A percentile compares a stretch with the other conserved stretches of the same genome.
Conservation (phyloP, 2,329 filamentous ascomycete species). For the Byssoonygena ceratinophila region DNA sequence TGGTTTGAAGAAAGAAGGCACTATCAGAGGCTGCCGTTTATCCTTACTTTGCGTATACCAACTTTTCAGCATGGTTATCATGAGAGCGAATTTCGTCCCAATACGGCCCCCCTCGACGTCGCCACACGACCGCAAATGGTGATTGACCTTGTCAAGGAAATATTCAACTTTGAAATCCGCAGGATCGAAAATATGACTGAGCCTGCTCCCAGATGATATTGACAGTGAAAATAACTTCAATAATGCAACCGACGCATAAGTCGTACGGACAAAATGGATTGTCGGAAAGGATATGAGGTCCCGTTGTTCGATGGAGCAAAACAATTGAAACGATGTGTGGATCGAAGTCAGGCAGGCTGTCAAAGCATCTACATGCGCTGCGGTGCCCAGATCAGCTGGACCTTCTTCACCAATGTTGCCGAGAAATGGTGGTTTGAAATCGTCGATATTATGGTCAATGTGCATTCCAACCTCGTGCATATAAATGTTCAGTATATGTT, state of each 20-base stretch:
- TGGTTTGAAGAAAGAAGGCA: conserved; percentile 16
- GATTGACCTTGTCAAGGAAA: conserved; percentile 60
- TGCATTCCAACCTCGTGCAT: conserved; percentile 68
- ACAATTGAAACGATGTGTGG: conserved; percentile 55
- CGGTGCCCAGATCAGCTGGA: conserved; percentile 34
- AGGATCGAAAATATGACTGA: conserved; percentile 59
- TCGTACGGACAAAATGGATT: conserved; percentile 59
- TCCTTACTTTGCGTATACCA: conserved; percentile 52
- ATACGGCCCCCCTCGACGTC: conserved; percentile 54
- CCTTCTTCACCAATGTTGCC: conserved; percentile 35
- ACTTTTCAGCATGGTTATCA: conserved; percentile 57
- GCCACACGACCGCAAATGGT: conserved; percentile 55
- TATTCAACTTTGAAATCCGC: conserved; percentile 55
- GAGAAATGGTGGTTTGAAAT: conserved; percentile 39
- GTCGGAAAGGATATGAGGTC: conserved; percentile 57
- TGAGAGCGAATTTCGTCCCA: conserved; percentile 59
- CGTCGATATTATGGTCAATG: conserved; percentile 48
- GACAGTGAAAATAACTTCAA: conserved; percentile 65
- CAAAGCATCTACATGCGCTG: conserved; percentile 56
- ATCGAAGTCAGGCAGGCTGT: conserved; percentile 57
- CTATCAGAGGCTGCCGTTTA: conserved; percentile 18
- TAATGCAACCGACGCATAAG: conserved; percentile 60
- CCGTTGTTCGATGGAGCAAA: conserved; percentile 50
- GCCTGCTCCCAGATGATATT: conserved; percentile 51
- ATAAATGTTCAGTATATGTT: conserved; percentile 57